Evolutionary conservation across 352 stramenopile genomes (phyloP).

Genomic region (Pythium biforme): DNA sequence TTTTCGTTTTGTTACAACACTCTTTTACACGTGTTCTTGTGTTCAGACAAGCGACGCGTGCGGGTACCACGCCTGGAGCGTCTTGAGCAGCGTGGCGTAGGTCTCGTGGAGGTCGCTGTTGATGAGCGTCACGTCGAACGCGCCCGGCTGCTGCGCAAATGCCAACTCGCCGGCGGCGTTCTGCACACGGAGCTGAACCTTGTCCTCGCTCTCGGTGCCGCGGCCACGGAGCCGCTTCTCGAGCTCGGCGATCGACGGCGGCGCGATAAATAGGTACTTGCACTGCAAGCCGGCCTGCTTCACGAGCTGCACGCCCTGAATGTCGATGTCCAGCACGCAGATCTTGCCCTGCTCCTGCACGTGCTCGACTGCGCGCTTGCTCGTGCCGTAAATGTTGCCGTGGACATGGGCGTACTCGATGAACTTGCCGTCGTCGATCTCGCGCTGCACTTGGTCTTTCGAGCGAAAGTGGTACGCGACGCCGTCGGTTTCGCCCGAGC

Average conservation of each 20-base stretch:
- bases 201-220: constrained; percentile 96
- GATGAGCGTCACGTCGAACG: constrained; percentile 89
- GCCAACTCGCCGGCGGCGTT: constrained; percentile 94
- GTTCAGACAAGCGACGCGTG: constrained; percentile 45
- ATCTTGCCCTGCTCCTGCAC: constrained; percentile 95
- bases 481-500: constrained; percentile 93
- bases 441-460: constrained; percentile 91
- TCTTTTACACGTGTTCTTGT: neutral
- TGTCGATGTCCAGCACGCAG: constrained; percentile 99
- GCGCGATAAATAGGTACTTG: constrained; percentile 96
- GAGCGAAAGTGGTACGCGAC: constrained; percentile 97
- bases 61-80: constrained; percentile 78
- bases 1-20: neutral
- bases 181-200: constrained; percentile 90
- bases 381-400: constrained; percentile 97
- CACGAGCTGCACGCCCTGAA: constrained; percentile 96
- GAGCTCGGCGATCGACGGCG: constrained; percentile 93
- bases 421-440: constrained; percentile 95
- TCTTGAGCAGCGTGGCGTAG: constrained; percentile 66
- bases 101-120: constrained; percentile 88
- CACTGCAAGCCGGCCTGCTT: constrained; percentile 85
- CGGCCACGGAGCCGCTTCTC: constrained; percentile 93
- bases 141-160: constrained; percentile 77
- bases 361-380: constrained; percentile 88
- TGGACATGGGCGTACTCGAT: constrained; percentile 97